Conservation (phyloP, 495 filamentous ascomycete species). For the Massariosphaeria phaeospora region DNA sequence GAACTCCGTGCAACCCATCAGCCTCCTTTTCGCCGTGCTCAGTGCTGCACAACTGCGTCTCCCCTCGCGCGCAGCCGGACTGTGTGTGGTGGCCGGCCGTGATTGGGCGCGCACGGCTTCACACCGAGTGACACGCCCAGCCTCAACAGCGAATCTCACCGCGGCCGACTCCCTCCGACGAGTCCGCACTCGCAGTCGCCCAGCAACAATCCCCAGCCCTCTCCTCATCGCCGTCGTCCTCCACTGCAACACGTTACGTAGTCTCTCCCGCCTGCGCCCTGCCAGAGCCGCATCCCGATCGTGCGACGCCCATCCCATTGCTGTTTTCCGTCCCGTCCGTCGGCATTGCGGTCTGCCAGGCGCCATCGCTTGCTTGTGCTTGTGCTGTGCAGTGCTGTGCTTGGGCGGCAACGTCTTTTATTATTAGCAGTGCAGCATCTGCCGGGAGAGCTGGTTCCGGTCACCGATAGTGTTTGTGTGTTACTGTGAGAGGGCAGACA, state of each 20-base stretch:
- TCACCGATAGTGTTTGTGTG: not conserved
- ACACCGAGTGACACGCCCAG: too few relatives aligned
- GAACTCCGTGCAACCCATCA: not conserved
- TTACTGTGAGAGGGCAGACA: not conserved
- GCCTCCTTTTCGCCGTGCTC: not conserved
- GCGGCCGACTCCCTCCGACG: not conserved
- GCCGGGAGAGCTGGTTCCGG: not conserved
- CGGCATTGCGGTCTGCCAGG: conserved; percentile 1
- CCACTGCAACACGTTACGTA: not conserved
- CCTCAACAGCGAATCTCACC: not conserved
- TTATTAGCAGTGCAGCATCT: not conserved
- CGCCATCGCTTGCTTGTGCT: conserved; percentile 7
- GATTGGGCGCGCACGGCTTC: not conserved
- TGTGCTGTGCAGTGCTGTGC: too few relatives aligned
- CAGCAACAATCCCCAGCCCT: not conserved
- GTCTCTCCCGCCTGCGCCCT: not conserved
- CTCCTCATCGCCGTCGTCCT: not conserved
- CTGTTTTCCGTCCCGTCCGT: not conserved
- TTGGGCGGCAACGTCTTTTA: conserved; percentile 4
- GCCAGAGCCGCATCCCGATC: conserved; percentile 7
- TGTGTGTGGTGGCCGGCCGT: not conserved
- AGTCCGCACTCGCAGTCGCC: not conserved
- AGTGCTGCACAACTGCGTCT: not conserved
- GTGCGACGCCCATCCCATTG: conserved; percentile 4
- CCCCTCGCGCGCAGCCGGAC: not conserved